Conservation (phyloP, 306 rosid genomes). For the Dryas drummondii region DNA sequence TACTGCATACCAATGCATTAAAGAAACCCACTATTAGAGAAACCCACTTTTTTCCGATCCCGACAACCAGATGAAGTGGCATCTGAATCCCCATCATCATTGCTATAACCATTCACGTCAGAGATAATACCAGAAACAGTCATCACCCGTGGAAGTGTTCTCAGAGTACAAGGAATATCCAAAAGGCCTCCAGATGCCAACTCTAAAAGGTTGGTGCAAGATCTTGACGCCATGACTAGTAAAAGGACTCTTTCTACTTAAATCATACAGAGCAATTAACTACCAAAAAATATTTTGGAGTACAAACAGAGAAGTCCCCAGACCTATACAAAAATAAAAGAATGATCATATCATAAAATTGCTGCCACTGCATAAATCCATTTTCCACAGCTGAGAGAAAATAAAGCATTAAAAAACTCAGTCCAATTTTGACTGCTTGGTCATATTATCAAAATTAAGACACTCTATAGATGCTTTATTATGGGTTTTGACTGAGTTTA, state of each 20-base stretch:
- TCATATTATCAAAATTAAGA: too few relatives aligned
- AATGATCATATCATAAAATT: background rate
- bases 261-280: constrained; percentile 25
- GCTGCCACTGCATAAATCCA: background rate
- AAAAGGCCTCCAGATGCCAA: constrained; percentile 55
- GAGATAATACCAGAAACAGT: constrained; percentile 77
- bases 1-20: too few relatives aligned
- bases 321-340: constrained; percentile 13
- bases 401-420: background rate
- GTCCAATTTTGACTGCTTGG: background rate
- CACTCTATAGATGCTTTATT: too few relatives aligned
- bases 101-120: constrained; percentile 47
- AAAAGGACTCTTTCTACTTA: constrained; percentile 19
- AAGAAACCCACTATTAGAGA: too few relatives aligned
- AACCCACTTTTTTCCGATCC: constrained; percentile 59
- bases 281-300: constrained; percentile 4
- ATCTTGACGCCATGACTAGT: constrained; percentile 55
- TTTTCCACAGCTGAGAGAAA: background rate
- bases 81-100: constrained; percentile 64
- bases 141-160: constrained; percentile 68
- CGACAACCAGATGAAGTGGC: constrained; percentile 51
- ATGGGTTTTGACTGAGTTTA: too few relatives aligned
- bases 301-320: background rate
- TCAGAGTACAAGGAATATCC: constrained; percentile 64
- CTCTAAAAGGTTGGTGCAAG: constrained; percentile 54